Evolutionary conservation across 345 rosid species (phyloP).

Genomic region (Eucalyptus cladocalyx): DNA sequence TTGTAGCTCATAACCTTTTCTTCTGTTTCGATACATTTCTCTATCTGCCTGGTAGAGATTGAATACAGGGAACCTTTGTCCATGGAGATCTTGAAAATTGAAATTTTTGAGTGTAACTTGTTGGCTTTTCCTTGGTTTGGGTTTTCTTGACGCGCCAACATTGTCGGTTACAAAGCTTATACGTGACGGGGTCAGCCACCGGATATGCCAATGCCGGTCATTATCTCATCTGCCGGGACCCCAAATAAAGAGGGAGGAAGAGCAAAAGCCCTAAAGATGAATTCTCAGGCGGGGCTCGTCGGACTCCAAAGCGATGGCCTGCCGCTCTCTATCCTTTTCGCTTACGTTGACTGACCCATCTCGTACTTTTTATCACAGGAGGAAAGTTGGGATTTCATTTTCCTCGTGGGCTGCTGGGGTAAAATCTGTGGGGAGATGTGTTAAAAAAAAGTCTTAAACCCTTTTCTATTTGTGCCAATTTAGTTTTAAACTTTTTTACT

Average conservation of each 20-base stretch:
- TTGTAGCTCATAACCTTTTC: not conserved
- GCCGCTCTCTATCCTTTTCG: not conserved
- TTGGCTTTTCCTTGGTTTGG: not conserved
- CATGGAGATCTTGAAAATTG: not conserved
- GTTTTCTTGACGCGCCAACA: not conserved
- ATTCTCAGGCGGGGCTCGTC: not conserved
- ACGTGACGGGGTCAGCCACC: not conserved
- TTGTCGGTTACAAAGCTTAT: not conserved
- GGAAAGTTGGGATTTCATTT: not conserved
- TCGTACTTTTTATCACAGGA: not conserved
- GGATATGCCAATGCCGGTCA: not conserved
- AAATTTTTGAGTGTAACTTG: not conserved
- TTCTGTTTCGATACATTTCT: not conserved
- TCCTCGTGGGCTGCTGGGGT: not conserved
- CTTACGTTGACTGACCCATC: not conserved
- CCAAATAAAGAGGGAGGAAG: not conserved
- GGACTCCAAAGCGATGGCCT: not conserved
- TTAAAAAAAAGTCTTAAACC: too few species aligned
- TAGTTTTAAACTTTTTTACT: rapidly evolving
- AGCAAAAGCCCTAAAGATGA: not conserved
- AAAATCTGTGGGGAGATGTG: not conserved
- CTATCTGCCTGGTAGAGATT: not conserved
- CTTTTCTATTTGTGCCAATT: too few species aligned
- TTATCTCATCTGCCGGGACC: not conserved
- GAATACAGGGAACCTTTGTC: not conserved